A percentile compares a stretch with the other conserved stretches of the same genome.
Conservation (phyloP, 2,329 filamentous ascomycete genomes). For the Sporothrix mexicana region DNA sequence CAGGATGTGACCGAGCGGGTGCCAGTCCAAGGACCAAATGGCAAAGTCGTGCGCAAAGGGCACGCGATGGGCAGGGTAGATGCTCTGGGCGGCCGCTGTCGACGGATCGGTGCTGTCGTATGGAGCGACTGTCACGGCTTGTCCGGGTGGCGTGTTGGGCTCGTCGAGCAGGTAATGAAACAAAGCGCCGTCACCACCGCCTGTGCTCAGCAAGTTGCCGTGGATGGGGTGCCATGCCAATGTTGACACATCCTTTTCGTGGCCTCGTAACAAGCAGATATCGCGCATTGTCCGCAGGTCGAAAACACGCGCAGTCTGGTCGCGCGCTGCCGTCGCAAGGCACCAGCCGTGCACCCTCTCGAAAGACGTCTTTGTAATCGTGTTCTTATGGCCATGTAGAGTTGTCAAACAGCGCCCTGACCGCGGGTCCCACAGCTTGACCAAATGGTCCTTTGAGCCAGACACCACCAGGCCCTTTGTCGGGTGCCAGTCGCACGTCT, state of each 20-base stretch:
- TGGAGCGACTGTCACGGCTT: slow-evolving; percentile 69
- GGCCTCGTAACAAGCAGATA: slow-evolving; percentile 88
- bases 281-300: slow-evolving; percentile 98
- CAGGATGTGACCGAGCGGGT: slow-evolving; percentile 92
- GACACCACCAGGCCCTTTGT: slow-evolving; percentile 93
- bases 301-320: slow-evolving; percentile 91
- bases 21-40: slow-evolving; percentile 98
- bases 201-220: slow-evolving; percentile 85
- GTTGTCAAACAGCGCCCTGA: slow-evolving; percentile 89
- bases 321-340: slow-evolving; percentile 88
- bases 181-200: slow-evolving; percentile 85
- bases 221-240: slow-evolving; percentile 94
- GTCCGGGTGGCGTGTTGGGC: slow-evolving; percentile 73
- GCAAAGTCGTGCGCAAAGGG: slow-evolving; percentile 91
- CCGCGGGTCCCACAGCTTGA: slow-evolving; percentile 98
- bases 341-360: slow-evolving; percentile 83
- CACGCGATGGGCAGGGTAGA: slow-evolving; percentile 87
- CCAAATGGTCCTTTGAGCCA: slow-evolving; percentile 94
- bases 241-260: slow-evolving; percentile 95
- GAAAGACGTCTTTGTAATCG: slow-evolving; percentile 90
- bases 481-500: slow-evolving; percentile 97
- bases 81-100: slow-evolving; percentile 83
- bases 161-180: slow-evolving; percentile 97
- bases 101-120: slow-evolving; percentile 83
- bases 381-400: slow-evolving; percentile 95